These are phyloP conservation scores for Achaetomiella virescens DNA, from an alignment of 495 filamentous ascomycete genomes.

Conservation along the genomic window DNA sequence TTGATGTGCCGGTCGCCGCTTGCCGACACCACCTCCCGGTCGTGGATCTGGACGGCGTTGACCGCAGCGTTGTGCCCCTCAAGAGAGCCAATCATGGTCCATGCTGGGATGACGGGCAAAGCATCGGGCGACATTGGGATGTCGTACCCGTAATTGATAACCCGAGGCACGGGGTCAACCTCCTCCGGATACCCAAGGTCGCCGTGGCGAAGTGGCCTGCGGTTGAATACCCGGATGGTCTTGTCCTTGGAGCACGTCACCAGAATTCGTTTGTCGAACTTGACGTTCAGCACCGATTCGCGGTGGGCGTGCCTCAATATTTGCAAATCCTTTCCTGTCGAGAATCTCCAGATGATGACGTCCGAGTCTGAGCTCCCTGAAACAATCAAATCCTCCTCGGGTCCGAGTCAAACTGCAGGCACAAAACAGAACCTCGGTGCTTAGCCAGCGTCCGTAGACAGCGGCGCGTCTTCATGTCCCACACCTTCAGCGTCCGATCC, in stretches of 20 bases:
- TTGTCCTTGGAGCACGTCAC: constrained; percentile 98
- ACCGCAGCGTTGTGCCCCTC: constrained; percentile 85
- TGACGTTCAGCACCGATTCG: constrained; percentile 92
- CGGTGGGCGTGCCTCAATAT: constrained; percentile 67
- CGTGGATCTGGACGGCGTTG: constrained; percentile 89
- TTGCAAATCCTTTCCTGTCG: constrained; percentile 74
- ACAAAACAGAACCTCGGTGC: constrained; percentile 82
- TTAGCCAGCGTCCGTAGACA: constrained; percentile 67
- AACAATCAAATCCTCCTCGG: constrained; percentile 86
- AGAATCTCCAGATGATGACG: constrained; percentile 90
- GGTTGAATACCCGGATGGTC: constrained; percentile 91
- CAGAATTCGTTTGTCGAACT: constrained; percentile 83
- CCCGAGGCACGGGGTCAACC: constrained; percentile 51
- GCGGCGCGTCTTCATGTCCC: constrained; percentile 78
- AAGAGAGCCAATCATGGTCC: constrained; percentile 70
- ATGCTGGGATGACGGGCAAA: constrained; percentile 49
- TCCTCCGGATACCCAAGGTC: constrained; percentile 55
- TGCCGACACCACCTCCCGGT: constrained; percentile 82
- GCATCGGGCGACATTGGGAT: constrained; percentile 34
- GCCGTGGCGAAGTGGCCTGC: constrained; percentile 58
- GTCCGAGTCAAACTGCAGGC: constrained; percentile 92
- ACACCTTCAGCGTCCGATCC: constrained; percentile 81
- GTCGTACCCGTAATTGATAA: constrained; percentile 43
- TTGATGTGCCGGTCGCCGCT: constrained; percentile 90
- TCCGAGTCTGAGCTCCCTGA: constrained; percentile 88